These are phyloP conservation scores for Penicillium macrosclerotiorum DNA, from an alignment of 495 filamentous ascomycete species.

Conservation along the genomic window DNA sequence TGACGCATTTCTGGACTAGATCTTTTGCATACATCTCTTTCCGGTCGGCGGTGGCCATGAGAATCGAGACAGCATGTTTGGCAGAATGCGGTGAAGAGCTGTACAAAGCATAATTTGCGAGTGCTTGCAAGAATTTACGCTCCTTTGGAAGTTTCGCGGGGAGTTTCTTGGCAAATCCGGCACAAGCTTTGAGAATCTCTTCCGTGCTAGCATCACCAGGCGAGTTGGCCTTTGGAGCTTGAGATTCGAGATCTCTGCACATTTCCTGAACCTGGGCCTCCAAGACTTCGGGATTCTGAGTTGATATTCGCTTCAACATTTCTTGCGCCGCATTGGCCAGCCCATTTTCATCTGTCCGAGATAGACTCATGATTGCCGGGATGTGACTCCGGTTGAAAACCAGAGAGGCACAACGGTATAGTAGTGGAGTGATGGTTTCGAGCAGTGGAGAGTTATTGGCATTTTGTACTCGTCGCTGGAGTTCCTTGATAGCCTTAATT, in stretches of 20 bases:
- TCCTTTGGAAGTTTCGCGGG: constrained; percentile 82
- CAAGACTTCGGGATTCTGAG: constrained; percentile 81
- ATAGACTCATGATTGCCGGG: constrained; percentile 81
- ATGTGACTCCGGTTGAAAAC: constrained; percentile 94
- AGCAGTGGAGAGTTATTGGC: constrained; percentile 59
- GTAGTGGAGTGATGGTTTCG: constrained; percentile 76
- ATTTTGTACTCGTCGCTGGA: constrained; percentile 75
- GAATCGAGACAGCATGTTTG: constrained; percentile 88
- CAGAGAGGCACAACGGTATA: constrained; percentile 79
- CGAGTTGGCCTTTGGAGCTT: constrained; percentile 68
- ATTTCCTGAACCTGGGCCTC: constrained; percentile 90
- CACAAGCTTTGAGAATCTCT: constrained; percentile 89
- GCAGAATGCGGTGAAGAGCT: constrained; percentile 79
- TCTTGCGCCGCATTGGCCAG: constrained; percentile 81
- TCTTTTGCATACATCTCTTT: constrained; percentile 88
- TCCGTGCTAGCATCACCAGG: constrained; percentile 67
- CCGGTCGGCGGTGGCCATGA: constrained; percentile 75
- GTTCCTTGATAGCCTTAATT: constrained; percentile 83
- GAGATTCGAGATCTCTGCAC: constrained; percentile 76
- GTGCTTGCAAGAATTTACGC: constrained; percentile 76
- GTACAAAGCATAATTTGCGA: constrained; percentile 76
- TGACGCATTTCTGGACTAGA: constrained; percentile 68
- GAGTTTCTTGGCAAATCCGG: constrained; percentile 81
- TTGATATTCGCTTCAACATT: constrained; percentile 88
- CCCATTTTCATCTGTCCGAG: constrained; percentile 73